Base-by-base conservation (phyloP, 2,329 filamentous ascomycete species). In the Colletotrichum nymphaeae region DNA sequence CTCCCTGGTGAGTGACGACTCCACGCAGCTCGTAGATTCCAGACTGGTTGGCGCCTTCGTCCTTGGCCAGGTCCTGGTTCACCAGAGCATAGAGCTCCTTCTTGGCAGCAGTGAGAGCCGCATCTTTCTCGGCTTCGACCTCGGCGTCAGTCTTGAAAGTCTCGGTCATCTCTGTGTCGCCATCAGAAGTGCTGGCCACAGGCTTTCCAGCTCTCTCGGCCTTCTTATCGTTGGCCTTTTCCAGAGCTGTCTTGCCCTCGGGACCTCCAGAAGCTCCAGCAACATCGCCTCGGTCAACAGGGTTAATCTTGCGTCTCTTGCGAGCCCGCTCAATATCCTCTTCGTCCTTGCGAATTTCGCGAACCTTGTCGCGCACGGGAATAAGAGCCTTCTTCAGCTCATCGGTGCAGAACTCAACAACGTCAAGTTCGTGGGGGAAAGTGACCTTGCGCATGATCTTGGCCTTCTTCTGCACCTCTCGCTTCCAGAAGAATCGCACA, bases 391-490 rank as follows among this genome's bases (percentile, higher is more conserved):
- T 92, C 82, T 91, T 93, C 75, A 99, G 87, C 66, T 97, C 93
- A 30, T 98, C 95, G 14, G 95, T 96, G 83, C 97, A 99, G 84
- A 98, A 98, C 81, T 99, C 97, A 26, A 97, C 92, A 52, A 94
- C 91, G 79, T 99, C 97, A 42, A 99, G 87, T 83, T 99, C 97
- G 63, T 94, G 92, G 7, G 96, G 96, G 81, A 99, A 99, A 0
- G 95, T 96, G 70, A 99, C 97, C 85, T 98, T 99, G 81, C 95
- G 94, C 94, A 99, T 96, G 78, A 99, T 99, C 89, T 99, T 99
- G 77, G 96, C 95, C 88, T 99, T 99, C 87, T 98, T 98, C 83
- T 97, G 93, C 4, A 94, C 95, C 77, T 97, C 95, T 59, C 93
- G 92, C 81, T 97, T 96, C 97, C 97, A 99, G 86, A 96, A 98